phyloP scores from a whole-genome alignment of 2,329 filamentous ascomycete genomes.

The Sclerotinia sclerotiorum region DNA sequence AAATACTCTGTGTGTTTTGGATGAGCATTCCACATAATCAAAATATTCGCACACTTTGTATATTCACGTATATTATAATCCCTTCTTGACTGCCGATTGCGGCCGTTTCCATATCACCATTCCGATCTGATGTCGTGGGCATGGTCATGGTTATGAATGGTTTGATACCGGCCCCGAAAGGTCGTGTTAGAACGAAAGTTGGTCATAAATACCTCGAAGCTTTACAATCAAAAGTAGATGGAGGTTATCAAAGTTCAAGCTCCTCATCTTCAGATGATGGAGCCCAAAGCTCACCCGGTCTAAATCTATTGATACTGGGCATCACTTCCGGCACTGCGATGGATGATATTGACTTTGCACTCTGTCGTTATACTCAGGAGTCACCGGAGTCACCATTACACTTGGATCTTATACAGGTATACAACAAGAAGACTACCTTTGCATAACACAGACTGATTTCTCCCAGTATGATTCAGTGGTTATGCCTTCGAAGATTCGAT shows the following conservation, averaged over 20 bases:
- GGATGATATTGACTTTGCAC: conserved; percentile 41
- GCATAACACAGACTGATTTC: conserved; percentile 10
- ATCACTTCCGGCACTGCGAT: conserved; percentile 40
- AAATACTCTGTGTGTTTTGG: neutral
- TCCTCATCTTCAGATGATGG: conserved; percentile 31
- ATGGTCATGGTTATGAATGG: conserved; percentile 30
- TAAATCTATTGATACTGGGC: conserved; percentile 39
- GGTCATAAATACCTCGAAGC: conserved; percentile 40
- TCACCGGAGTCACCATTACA: conserved; percentile 36
- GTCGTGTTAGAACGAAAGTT: conserved; percentile 36
- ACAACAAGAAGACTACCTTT: neutral
- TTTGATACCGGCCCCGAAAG: conserved; percentile 35
- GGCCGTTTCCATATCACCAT: conserved; percentile 17
- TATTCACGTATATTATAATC: neutral
- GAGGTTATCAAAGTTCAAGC: conserved; percentile 32
- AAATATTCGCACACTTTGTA: neutral
- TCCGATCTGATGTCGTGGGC: conserved; percentile 23
- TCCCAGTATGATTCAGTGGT: conserved; percentile 40
- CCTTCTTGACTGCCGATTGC: conserved; percentile 10
- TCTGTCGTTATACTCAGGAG: conserved; percentile 41
- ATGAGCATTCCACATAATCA: neutral
- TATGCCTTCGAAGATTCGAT: conserved; percentile 41
- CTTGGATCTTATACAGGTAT: conserved; percentile 39
- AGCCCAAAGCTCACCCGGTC: conserved; percentile 30
- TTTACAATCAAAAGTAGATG: conserved; percentile 36